phyloP scores from a whole-genome alignment of 1,284 basidiomycete genomes.

The Afroboletus lepidellus region DNA sequence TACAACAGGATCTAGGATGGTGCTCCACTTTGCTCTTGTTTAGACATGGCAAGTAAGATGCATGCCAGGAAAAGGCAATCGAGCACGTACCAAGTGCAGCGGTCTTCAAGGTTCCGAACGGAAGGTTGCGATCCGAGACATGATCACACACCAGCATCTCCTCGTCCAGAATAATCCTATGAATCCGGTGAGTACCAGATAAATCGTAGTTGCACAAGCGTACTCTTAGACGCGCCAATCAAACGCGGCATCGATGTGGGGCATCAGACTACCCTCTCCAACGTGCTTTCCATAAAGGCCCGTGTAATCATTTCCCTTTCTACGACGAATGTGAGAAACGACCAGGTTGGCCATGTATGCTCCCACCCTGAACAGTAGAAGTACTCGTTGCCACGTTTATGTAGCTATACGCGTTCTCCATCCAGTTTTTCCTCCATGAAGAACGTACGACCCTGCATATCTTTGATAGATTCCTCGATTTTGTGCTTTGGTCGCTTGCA shows the following conservation, averaged over 20 bases:
- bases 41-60: constrained; percentile 28
- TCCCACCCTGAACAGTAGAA: constrained; percentile 85
- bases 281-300: constrained; percentile 85
- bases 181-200: constrained; percentile 1
- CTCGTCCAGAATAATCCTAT: constrained; percentile 87
- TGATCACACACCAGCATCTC: constrained; percentile 99
- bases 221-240: constrained; percentile 76
- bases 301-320: constrained; percentile 93
- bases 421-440: constrained; percentile 95
- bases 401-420: constrained; percentile 92
- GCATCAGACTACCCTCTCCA: constrained; percentile 82
- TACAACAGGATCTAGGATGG: constrained; percentile 86
- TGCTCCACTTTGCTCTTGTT: constrained; percentile 69
- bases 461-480: constrained; percentile 79
- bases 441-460: constrained; percentile 74
- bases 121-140: constrained; percentile 76
- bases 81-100: constrained; percentile 70
- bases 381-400: constrained; percentile 85
- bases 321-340: constrained; percentile 30
- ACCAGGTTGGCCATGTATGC: background rate
- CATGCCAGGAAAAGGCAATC: background rate
- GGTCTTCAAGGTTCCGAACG: constrained; percentile 90
- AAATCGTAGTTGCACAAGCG: constrained; percentile 30
- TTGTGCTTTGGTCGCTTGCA: constrained; percentile 82
- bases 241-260: constrained; percentile 74